Conservation (phyloP, 306 rosid species). For the Pachyrhizus erosus region DNA sequence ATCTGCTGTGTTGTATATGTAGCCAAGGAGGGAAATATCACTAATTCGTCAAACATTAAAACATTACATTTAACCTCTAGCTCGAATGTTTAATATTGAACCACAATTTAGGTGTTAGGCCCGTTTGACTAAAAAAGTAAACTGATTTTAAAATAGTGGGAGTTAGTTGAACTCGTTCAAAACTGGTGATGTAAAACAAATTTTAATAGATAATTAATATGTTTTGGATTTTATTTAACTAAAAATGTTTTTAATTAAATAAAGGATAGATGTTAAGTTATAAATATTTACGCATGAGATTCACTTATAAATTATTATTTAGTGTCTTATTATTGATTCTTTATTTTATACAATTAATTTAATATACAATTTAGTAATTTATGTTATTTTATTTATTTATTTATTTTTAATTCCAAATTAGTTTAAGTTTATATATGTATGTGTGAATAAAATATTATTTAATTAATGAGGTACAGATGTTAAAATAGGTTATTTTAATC, state of each 20-base stretch:
- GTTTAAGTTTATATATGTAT: no score
- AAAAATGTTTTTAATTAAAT: neutral
- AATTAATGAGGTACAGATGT: no score
- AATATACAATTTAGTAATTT: neutral
- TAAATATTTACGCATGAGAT: neutral
- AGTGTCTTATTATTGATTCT: no score
- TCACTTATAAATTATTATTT: neutral
- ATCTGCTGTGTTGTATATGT: neutral
- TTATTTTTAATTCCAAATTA: no score
- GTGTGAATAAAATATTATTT: no score
- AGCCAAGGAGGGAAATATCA: neutral
- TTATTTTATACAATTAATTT: neutral
- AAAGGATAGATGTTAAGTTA: neutral
- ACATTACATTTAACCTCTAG: neutral
- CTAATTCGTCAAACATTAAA: constrained; percentile 4
- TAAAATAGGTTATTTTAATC: no score
- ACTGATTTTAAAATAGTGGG: neutral
- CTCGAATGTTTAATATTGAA: neutral
- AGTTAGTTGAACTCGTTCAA: neutral
- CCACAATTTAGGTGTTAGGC: neutral
- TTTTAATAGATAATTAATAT: neutral
- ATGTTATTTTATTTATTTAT: no score
- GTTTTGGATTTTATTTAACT: neutral
- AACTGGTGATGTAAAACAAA: neutral
- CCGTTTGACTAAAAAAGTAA: neutral